These are phyloP conservation scores for Exophiala mesophila DNA, from an alignment of 2,329 filamentous ascomycete genomes.

Conservation along the genomic window DNA sequence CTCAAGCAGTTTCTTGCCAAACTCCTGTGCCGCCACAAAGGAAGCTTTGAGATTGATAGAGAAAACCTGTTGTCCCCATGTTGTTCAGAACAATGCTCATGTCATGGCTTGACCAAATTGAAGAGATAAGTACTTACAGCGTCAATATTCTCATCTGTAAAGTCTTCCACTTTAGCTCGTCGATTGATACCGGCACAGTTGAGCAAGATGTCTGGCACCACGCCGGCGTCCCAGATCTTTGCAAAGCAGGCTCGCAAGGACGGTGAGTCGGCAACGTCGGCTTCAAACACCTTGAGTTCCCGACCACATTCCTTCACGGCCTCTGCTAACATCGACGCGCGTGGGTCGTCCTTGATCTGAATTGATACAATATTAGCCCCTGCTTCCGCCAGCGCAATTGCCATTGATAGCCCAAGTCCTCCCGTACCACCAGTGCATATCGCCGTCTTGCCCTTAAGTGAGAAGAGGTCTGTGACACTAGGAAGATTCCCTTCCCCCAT, in stretches of 20 bases:
- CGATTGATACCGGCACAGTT: constrained; percentile 85
- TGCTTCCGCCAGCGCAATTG: constrained; percentile 41
- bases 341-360: constrained; percentile 11
- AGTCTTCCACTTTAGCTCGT: constrained; percentile 66
- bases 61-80: constrained; percentile 53
- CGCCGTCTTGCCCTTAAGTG: constrained; percentile 36
- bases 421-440: constrained; percentile 43
- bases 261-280: constrained; percentile 39
- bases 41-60: constrained; percentile 81
- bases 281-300: constrained; percentile 38
- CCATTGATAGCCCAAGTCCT: constrained; percentile 44
- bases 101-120: not conserved
- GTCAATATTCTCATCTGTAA: constrained; percentile 72
- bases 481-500: constrained; percentile 1
- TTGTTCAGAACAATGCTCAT: constrained; percentile 3
- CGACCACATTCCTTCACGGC: constrained; percentile 35
- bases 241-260: constrained; percentile 38
- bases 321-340: constrained; percentile 30
- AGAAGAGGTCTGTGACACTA: constrained; percentile 20
- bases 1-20: constrained; percentile 69
- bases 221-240: constrained; percentile 34
- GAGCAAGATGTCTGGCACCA: constrained; percentile 68
- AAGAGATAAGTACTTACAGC: constrained; percentile 35
- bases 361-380: constrained; percentile 40
- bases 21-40: constrained; percentile 70